These are phyloP conservation scores for Botrytis tulipae DNA, from an alignment of 2,329 filamentous ascomycete genomes.

Conservation along the genomic window DNA sequence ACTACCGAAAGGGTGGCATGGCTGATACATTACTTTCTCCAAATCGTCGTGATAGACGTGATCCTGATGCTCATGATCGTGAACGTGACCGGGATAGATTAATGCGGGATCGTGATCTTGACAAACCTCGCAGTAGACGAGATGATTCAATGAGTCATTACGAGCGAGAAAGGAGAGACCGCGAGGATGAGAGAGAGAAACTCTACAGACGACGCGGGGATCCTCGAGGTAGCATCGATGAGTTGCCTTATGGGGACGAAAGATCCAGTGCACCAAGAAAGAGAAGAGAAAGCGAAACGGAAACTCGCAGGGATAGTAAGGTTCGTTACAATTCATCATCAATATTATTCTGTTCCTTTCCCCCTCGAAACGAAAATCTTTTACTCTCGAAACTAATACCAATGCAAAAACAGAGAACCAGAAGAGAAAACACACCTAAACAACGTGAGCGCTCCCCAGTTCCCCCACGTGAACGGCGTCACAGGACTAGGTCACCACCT, in stretches of 20 bases:
- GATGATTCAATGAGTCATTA: slow-evolving; percentile 66
- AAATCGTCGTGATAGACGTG: slow-evolving; percentile 38
- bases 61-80: slow-evolving; percentile 40
- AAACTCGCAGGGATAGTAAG: slow-evolving; percentile 62
- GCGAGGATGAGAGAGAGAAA: slow-evolving; percentile 87
- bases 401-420: slow-evolving; percentile 48
- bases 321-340: slow-evolving; percentile 35
- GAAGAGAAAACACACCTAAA: slow-evolving; percentile 52
- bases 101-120: slow-evolving; percentile 40
- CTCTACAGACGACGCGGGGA: slow-evolving; percentile 78
- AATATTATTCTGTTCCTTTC: not conserved
- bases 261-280: slow-evolving; percentile 64
- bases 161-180: slow-evolving; percentile 80
- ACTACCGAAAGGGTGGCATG: slow-evolving; percentile 78
- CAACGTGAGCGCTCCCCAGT: slow-evolving; percentile 56
- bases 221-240: slow-evolving; percentile 75
- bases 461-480: slow-evolving; percentile 53
- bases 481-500: slow-evolving; percentile 57
- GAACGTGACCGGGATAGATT: slow-evolving; percentile 38
- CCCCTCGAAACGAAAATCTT: not conserved
- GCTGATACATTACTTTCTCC: slow-evolving; percentile 59
- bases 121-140: slow-evolving; percentile 49
- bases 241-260: slow-evolving; percentile 86
- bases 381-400: slow-evolving; percentile 21
- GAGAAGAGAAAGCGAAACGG: slow-evolving; percentile 75